phyloP scores from a whole-genome alignment of 192 early-diverging fungal species.

The Gonapodya sp. region DNA sequence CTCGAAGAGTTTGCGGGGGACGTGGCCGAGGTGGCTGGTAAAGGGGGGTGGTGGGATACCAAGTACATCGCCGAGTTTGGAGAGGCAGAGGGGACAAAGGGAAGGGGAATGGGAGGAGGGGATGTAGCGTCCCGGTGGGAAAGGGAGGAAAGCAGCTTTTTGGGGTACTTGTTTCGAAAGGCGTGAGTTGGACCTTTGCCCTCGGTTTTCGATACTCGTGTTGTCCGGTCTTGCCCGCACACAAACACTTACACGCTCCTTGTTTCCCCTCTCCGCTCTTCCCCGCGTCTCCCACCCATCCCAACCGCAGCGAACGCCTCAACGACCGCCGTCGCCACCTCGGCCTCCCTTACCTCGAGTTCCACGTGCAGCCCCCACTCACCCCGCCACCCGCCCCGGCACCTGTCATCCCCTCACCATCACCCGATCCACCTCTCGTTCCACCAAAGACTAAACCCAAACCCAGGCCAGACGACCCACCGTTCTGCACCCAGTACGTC shows the following conservation, averaged over 20 bases:
- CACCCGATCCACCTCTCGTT: too few relatives aligned
- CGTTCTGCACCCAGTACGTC: background rate
- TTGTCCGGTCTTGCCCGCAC: too few relatives aligned
- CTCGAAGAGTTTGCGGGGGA: constrained; percentile 67
- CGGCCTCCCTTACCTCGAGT: background rate
- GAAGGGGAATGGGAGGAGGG: background rate
- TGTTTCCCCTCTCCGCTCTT: too few relatives aligned
- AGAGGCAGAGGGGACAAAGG: background rate
- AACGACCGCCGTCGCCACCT: background rate
- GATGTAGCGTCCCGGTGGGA: constrained; percentile 9
- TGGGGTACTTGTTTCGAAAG: constrained; percentile 61
- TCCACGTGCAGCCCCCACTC: background rate
- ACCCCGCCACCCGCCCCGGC: background rate
- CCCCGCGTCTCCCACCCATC: too few relatives aligned
- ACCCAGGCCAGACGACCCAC: background rate
- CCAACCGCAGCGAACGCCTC: background rate
- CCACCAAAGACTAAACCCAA: too few relatives aligned
- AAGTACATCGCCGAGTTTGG: constrained; percentile 74
- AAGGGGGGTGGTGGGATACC: constrained; percentile 83
- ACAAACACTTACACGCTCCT: too few relatives aligned
- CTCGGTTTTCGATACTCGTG: too few relatives aligned
- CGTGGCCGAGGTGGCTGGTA: constrained; percentile 65
- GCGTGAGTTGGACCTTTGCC: constrained; percentile 23
- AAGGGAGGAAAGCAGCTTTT: constrained; percentile 48
- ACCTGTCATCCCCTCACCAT: background rate